Evolutionary conservation across 2,329 filamentous ascomycete species (phyloP).

Genomic region (Acephala macrosclerotiorum): DNA sequence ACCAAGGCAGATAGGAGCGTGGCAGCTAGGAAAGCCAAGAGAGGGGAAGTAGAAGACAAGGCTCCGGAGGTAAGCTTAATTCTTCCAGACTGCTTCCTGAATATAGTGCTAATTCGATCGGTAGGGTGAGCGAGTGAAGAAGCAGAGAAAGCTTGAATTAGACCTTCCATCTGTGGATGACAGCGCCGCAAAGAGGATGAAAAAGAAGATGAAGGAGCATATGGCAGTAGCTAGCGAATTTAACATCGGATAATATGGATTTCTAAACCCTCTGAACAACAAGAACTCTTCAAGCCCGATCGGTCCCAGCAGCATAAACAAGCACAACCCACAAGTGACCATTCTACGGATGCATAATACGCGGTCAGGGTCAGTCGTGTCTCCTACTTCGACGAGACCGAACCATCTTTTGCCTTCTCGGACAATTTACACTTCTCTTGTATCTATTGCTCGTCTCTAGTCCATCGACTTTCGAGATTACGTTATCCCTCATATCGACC

Average conservation of each 20-base stretch:
- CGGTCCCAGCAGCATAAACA: not conserved
- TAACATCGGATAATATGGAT: slow-evolving; percentile 63
- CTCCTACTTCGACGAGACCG: not conserved
- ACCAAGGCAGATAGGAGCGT: slow-evolving; percentile 50
- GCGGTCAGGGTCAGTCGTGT: not conserved
- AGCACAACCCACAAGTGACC: not conserved
- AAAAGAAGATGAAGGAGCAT: slow-evolving; percentile 66
- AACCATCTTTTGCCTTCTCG: not conserved
- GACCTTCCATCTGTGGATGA: slow-evolving; percentile 53
- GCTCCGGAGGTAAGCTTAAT: slow-evolving; percentile 35
- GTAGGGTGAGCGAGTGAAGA: slow-evolving; percentile 42
- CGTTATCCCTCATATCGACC: not conserved
- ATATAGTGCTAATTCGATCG: too few relatives aligned
- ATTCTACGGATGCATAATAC: not conserved
- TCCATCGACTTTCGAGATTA: not conserved
- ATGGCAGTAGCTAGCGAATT: slow-evolving; percentile 69
- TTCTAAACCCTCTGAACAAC: not conserved
- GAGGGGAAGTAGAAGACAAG: slow-evolving; percentile 46
- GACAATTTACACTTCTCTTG: not conserved
- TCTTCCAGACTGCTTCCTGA: too few relatives aligned
- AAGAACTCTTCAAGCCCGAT: not conserved
- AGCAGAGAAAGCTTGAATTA: slow-evolving; percentile 47
- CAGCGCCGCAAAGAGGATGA: slow-evolving; percentile 68
- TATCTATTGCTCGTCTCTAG: not conserved
- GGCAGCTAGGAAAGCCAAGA: slow-evolving; percentile 45